Percentiles rank a stretch among this genome's conserved stretches.
phyloP scores from a whole-genome alignment of 2,329 filamentous ascomycete species.

The Exophiala sp. region DNA sequence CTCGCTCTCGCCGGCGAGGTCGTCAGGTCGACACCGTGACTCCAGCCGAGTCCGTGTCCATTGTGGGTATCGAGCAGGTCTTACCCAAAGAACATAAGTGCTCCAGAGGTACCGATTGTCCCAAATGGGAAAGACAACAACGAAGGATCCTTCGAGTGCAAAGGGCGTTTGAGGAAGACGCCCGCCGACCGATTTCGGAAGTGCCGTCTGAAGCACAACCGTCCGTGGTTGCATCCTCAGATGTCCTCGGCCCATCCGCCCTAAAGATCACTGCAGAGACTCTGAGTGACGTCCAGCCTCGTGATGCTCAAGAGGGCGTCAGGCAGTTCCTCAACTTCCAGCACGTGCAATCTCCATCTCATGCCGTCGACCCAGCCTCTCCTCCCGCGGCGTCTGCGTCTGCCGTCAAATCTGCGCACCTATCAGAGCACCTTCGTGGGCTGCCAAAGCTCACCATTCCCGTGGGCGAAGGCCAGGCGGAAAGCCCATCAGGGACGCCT shows the following conservation, averaged over 20 bases:
- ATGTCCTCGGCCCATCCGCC: slow-evolving; percentile 70
- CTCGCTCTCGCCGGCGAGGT: slow-evolving; percentile 28
- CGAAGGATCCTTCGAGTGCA: slow-evolving; percentile 68
- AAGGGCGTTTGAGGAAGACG: slow-evolving; percentile 60
- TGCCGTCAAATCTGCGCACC: slow-evolving; percentile 32
- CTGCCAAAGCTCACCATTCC: slow-evolving; percentile 56
- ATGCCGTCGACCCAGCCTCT: slow-evolving; percentile 54
- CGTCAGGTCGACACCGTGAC: slow-evolving; percentile 48
- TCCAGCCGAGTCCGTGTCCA: slow-evolving; percentile 78
- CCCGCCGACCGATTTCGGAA: slow-evolving; percentile 49
- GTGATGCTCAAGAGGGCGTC: slow-evolving; percentile 88
- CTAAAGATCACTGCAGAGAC: slow-evolving; percentile 66
- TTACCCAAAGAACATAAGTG: slow-evolving; percentile 79
- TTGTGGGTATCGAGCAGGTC: slow-evolving; percentile 85
- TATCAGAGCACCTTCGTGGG: slow-evolving; percentile 47
- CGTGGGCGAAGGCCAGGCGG: slow-evolving; percentile 31
- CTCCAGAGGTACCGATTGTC: slow-evolving; percentile 77
- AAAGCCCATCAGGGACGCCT: slow-evolving; percentile 30
- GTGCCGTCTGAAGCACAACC: slow-evolving; percentile 74
- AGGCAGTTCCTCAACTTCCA: slow-evolving; percentile 87
- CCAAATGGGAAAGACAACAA: slow-evolving; percentile 76
- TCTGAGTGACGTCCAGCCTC: slow-evolving; percentile 61
- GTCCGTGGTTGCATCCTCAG: slow-evolving; percentile 85
- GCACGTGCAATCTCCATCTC: slow-evolving; percentile 40
- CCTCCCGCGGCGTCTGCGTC: slow-evolving; percentile 36